A percentile compares a stretch with the other conserved stretches of the same genome.
phyloP scores from a whole-genome alignment of 2,329 filamentous ascomycete genomes.

The Alternaria sp. region DNA sequence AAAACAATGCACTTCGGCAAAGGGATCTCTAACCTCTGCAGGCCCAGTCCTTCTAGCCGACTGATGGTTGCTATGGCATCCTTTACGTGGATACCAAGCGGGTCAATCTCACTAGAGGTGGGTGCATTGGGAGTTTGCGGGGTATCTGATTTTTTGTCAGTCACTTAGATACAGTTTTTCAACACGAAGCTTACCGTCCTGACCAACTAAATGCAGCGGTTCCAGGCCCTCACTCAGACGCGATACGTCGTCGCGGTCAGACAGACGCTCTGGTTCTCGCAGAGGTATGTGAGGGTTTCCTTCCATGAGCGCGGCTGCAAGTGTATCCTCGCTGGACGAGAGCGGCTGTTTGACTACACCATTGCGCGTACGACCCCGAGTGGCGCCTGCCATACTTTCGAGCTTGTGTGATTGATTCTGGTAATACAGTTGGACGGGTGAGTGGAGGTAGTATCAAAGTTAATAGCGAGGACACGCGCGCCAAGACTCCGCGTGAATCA shows the following conservation, averaged over 20 bases:
- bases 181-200: constrained; percentile 13
- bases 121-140: background rate
- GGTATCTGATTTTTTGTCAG: background rate
- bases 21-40: constrained; percentile 72
- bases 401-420: background rate
- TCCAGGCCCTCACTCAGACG: constrained; percentile 17
- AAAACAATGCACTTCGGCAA: constrained; percentile 84
- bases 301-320: background rate
- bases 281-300: background rate
- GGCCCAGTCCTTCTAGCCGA: constrained; percentile 72
- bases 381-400: constrained; percentile 15
- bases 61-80: constrained; percentile 72
- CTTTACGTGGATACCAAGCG: constrained; percentile 70
- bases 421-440: background rate
- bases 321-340: constrained; percentile 5
- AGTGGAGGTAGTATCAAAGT: background rate
- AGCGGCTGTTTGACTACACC: background rate
- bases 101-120: constrained; percentile 20
- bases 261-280: constrained; percentile 1
- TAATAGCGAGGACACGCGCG: background rate
- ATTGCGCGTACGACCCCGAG: background rate
- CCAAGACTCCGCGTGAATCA: constrained; percentile 7
- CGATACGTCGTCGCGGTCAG: constrained; percentile 13
- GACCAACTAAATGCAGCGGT: constrained; percentile 8
- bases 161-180: no score